Conservation (phyloP, 768 basidiomycete species). For the Suillus lakei region DNA sequence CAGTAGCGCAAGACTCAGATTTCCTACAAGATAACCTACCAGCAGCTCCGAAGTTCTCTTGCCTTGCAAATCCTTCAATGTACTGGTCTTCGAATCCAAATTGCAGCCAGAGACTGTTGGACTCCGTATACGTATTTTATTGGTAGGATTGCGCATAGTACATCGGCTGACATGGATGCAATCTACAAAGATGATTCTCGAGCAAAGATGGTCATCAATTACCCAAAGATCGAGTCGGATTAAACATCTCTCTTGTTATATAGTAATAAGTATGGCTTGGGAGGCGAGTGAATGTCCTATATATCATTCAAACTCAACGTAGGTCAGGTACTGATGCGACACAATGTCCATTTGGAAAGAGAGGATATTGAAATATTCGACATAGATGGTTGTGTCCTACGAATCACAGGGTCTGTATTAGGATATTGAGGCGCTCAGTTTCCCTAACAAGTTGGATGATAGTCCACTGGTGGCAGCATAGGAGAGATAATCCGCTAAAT, state of each 20-base stretch:
- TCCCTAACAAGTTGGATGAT: constrained; percentile 21
- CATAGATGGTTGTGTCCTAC: neutral
- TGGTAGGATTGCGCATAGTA: neutral
- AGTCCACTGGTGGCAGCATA: constrained; percentile 22
- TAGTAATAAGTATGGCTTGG: neutral
- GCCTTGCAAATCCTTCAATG: neutral
- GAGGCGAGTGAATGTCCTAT: no score
- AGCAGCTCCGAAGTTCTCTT: neutral
- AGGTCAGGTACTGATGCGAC: neutral
- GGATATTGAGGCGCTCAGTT: neutral
- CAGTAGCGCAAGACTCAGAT: neutral
- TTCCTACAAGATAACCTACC: neutral
- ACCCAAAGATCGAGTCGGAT: neutral
- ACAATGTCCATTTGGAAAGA: neutral
- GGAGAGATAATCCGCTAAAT: constrained; percentile 27
- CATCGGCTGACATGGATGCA: neutral
- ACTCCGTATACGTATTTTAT: neutral
- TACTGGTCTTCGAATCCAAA: neutral
- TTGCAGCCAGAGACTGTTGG: no score
- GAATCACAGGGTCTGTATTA: neutral
- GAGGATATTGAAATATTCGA: neutral
- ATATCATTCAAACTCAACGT: neutral
- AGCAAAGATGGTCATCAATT: neutral
- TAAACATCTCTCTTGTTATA: neutral
- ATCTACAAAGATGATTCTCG: neutral